These are phyloP conservation scores for Barnettozyma pratensis DNA, from an alignment of 805 yeast genomes.

Conservation along the genomic window DNA sequence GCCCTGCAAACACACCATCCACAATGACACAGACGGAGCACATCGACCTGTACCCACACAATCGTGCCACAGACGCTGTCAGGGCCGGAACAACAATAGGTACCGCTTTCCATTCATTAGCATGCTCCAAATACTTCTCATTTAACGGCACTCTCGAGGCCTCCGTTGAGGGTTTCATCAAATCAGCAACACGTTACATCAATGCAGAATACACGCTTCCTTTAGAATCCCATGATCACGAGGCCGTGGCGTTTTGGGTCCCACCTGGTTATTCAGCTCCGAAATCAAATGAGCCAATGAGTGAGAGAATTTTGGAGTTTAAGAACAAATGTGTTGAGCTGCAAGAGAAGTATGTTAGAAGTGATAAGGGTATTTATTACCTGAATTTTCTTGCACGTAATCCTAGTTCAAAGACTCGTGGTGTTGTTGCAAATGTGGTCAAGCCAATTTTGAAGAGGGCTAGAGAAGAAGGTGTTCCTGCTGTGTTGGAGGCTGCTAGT, in stretches of 20 bases:
- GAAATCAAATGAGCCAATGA: not conserved
- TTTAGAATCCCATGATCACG: not conserved
- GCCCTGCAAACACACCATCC: not conserved
- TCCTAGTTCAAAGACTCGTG: slow-evolving; percentile 8
- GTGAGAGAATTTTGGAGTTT: slow-evolving; percentile 7
- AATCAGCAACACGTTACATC: not conserved
- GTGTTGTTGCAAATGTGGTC: slow-evolving; percentile 15
- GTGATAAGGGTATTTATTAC: slow-evolving; percentile 13
- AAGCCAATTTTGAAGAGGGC: slow-evolving; percentile 19
- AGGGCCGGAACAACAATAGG: not conserved
- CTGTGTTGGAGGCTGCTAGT: slow-evolving; percentile 16
- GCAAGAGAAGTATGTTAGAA: slow-evolving; percentile 4
- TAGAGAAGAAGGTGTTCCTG: slow-evolving; percentile 11
- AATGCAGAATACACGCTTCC: not conserved
- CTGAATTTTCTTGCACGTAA: slow-evolving; percentile 14
- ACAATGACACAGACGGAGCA: not conserved
- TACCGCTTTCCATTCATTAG: not conserved
- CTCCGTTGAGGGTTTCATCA: not conserved
- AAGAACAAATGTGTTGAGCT: not conserved
- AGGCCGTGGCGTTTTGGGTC: slow-evolving; percentile 3
- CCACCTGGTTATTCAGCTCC: not conserved
- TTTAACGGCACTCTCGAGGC: not conserved
- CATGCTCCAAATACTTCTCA: not conserved
- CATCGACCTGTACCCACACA: not conserved
- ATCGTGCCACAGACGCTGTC: not conserved